A percentile compares a stretch with the other conserved stretches of the same genome.
These are phyloP conservation scores for Russula earlei DNA, from an alignment of 768 basidiomycete species.

Conservation along the genomic window DNA sequence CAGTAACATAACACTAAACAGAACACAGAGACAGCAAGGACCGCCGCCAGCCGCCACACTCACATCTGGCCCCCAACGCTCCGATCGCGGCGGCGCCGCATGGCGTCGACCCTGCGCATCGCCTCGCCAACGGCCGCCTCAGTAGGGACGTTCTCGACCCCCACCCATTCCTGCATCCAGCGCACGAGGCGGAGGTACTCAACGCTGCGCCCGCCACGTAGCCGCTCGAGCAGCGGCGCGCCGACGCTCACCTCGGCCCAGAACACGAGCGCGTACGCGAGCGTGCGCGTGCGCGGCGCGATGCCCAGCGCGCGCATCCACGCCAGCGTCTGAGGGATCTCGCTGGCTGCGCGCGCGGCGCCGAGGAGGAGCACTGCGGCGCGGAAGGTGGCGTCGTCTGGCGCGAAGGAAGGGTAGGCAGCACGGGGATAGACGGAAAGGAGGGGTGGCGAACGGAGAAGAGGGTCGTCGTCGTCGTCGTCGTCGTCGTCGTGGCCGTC, in stretches of 20 bases:
- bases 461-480: neutral
- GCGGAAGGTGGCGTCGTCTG: conserved; percentile 43
- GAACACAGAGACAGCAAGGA: too few species aligned
- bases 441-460: conserved; percentile 11
- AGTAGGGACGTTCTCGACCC: conserved; percentile 20
- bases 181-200: conserved; percentile 22
- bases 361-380: conserved; percentile 57
- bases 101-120: conserved; percentile 4
- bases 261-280: conserved; percentile 54
- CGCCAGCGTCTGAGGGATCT: conserved; percentile 57
- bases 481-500: neutral
- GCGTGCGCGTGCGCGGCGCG: conserved; percentile 41
- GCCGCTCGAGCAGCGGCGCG: conserved; percentile 46
- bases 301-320: conserved; percentile 65
- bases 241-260: conserved; percentile 64
- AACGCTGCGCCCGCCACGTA: conserved; percentile 22
- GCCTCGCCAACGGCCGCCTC: conserved; percentile 21
- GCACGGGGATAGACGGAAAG: conserved; percentile 11
- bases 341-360: conserved; percentile 35
- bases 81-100: conserved; percentile 33
- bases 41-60: neutral
- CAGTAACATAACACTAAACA: too few species aligned
- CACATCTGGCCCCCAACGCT: neutral
- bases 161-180: conserved; percentile 27
- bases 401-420: conserved; percentile 34